Percentiles rank a stretch among this genome's conserved stretches.
These are phyloP conservation scores for Talaromyces sp. DNA, from an alignment of 2,329 filamentous ascomycete species.

Conservation along the genomic window DNA sequence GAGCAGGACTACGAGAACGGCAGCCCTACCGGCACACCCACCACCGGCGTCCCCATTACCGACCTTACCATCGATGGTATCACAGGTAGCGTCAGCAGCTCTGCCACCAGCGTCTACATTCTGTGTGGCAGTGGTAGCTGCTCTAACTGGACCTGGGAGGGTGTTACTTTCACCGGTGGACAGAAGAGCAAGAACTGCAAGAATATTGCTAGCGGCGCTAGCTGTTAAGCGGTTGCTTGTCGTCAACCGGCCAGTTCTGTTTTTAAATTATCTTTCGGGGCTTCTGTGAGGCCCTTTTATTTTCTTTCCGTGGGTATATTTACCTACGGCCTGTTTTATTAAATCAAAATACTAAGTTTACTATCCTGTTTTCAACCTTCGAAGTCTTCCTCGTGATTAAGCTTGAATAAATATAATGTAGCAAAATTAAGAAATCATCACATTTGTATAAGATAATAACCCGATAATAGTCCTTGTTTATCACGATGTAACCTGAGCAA, in stretches of 20 bases:
- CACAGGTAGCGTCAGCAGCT: constrained; percentile 45
- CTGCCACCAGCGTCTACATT: constrained; percentile 53
- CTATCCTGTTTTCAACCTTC: too few relatives aligned
- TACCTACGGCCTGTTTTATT: not conserved
- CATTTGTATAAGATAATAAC: not conserved
- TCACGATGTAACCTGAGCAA: not conserved
- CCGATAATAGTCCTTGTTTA: not conserved
- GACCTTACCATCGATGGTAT: constrained; percentile 37
- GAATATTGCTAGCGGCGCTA: constrained; percentile 39
- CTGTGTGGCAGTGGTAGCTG: constrained; percentile 50
- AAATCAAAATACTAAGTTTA: too few relatives aligned
- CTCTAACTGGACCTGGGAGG: constrained; percentile 53
- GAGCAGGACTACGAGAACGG: constrained; percentile 58
- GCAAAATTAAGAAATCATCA: too few relatives aligned
- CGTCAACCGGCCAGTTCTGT: too few relatives aligned
- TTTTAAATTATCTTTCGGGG: not conserved
- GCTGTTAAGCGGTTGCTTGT: constrained; percentile 23
- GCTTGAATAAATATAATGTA: too few relatives aligned
- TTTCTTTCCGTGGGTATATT: not conserved
- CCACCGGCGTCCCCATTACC: constrained; percentile 36
- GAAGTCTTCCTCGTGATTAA: too few relatives aligned
- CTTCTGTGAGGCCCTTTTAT: not conserved
- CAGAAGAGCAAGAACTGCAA: constrained; percentile 42
- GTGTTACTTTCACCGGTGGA: constrained; percentile 52
- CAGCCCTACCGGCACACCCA: constrained; percentile 38